phyloP scores from a whole-genome alignment of 441 rosid genomes.

The Corymbia calophylla region DNA sequence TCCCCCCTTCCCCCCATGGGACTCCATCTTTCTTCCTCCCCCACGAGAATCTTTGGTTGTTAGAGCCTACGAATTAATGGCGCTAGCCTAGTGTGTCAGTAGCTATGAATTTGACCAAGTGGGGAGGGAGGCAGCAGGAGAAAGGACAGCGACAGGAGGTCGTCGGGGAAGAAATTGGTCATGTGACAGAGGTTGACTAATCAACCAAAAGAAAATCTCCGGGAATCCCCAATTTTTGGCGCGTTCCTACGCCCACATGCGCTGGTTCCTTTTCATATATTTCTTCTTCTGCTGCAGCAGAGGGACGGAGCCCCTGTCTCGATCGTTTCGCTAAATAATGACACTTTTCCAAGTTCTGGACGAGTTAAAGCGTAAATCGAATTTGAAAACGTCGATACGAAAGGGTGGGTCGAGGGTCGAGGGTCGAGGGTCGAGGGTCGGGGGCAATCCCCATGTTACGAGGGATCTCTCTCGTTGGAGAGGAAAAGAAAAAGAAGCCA shows the following conservation, averaged over 20 bases:
- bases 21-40: background rate
- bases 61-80: background rate
- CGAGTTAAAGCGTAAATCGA: background rate
- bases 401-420: background rate
- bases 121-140: background rate
- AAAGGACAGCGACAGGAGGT: background rate
- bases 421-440: too few relatives aligned
- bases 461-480: background rate
- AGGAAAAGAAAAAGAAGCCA: background rate
- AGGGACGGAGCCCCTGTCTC: background rate
- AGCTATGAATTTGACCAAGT: background rate
- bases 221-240: background rate
- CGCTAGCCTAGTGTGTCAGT: background rate
- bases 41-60: background rate
- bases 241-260: background rate
- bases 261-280: background rate
- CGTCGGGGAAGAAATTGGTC: background rate
- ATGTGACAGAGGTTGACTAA: background rate
- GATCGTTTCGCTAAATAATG: background rate
- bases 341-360: background rate
- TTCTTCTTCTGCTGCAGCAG: background rate
- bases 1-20: background rate
- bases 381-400: background rate
- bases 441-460: background rate
- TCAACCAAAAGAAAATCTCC: background rate